A percentile compares a stretch with the other conserved stretches of the same genome.
These are phyloP conservation scores for Psidium friedrichsthalianum DNA, from an alignment of 345 rosid species.

Conservation along the genomic window DNA sequence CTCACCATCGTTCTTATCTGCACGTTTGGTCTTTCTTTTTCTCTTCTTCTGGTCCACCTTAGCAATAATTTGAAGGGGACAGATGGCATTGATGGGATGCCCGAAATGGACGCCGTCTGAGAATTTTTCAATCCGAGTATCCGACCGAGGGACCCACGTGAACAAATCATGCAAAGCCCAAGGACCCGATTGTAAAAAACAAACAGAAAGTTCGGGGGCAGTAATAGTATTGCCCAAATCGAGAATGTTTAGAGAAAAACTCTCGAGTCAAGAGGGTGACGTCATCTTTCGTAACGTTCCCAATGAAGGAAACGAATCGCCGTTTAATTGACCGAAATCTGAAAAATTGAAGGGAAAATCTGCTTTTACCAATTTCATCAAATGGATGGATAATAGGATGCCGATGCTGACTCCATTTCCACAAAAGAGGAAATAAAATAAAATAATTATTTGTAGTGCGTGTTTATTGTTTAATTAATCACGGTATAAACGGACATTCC, in stretches of 20 bases:
- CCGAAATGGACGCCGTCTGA: not conserved
- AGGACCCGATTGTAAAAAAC: not conserved
- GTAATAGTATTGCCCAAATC: too few species aligned
- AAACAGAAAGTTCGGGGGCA: too few species aligned
- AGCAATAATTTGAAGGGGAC: too few species aligned
- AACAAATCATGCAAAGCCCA: rapidly evolving
- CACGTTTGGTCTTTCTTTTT: too few species aligned
- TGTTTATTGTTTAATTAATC: not conserved
- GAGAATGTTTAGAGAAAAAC: too few species aligned
- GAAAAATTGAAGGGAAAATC: not conserved
- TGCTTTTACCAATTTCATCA: not conserved
- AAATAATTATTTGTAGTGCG: not conserved
- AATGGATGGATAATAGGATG: not conserved
- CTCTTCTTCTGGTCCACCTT: too few species aligned
- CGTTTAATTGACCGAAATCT: not conserved
- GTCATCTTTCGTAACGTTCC: not conserved
- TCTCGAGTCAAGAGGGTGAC: too few species aligned
- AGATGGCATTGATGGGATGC: too few species aligned
- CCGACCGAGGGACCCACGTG: not conserved
- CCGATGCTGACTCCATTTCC: not conserved
- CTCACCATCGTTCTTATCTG: too few species aligned
- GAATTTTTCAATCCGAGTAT: too few species aligned
- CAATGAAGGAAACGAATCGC: not conserved
- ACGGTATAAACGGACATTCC: not conserved
- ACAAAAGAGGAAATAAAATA: not conserved